These are phyloP conservation scores for Lathyrus tuberosus DNA, from an alignment of 306 rosid species.

Conservation along the genomic window DNA sequence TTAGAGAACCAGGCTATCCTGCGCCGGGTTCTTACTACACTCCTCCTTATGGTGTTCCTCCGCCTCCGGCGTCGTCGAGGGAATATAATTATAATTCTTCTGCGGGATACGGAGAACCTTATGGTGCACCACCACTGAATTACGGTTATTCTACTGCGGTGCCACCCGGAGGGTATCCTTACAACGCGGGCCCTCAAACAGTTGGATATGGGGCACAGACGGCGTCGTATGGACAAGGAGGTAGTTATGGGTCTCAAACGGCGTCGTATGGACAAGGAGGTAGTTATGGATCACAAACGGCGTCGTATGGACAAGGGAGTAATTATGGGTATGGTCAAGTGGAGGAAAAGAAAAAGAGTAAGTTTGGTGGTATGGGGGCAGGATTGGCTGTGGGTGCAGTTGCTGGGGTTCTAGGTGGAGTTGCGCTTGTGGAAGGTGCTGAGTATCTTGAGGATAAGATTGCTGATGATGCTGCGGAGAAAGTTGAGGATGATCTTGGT, in stretches of 20 bases:
- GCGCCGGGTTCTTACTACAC: conserved; percentile 51
- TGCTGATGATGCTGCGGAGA: conserved; percentile 62
- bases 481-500: conserved; percentile 61
- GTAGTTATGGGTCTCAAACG: conserved; percentile 41
- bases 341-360: conserved; percentile 68
- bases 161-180: conserved; percentile 35
- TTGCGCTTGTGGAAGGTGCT: conserved; percentile 69
- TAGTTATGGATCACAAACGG: conserved; percentile 40
- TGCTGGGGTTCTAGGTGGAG: conserved; percentile 73
- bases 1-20: conserved; percentile 53
- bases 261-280: conserved; percentile 19
- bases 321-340: conserved; percentile 4
- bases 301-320: conserved; percentile 23
- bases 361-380: conserved; percentile 91
- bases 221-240: conserved; percentile 10
- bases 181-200: conserved; percentile 33
- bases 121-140: conserved; percentile 45
- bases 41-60: conserved; percentile 70
- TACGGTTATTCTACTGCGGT: conserved; percentile 32
- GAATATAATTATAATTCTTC: conserved; percentile 41
- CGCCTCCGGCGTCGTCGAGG: conserved; percentile 40
- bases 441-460: conserved; percentile 73
- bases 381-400: conserved; percentile 94
- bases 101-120: conserved; percentile 46
- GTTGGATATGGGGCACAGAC: conserved; percentile 25